Conservation (phyloP, 345 rosid genomes). For the Lenwebbia sp. region DNA sequence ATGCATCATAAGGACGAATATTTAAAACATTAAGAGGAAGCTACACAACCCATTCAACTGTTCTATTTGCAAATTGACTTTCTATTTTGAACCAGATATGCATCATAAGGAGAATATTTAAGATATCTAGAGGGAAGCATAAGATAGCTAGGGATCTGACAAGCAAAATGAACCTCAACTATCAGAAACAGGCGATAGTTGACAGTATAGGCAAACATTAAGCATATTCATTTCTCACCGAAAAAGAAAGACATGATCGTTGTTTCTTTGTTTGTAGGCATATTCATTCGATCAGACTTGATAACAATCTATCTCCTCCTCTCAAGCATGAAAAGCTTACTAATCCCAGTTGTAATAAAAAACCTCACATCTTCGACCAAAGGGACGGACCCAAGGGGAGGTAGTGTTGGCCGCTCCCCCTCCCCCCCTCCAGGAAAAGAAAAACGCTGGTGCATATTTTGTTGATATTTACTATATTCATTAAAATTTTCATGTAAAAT, state of each 20-base stretch:
- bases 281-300: background rate
- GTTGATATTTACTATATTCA: background rate
- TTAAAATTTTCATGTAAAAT: background rate
- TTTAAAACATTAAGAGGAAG: background rate
- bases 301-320: background rate
- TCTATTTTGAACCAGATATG: background rate
- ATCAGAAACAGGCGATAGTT: background rate
- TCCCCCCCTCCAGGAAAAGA: background rate
- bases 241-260: background rate
- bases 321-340: background rate
- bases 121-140: background rate
- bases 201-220: background rate
- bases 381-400: background rate
- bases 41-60: background rate
- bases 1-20: background rate
- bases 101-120: background rate
- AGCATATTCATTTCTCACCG: background rate
- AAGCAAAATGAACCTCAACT: background rate
- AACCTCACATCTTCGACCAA: background rate
- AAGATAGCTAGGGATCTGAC: background rate
- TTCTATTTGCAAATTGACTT: background rate
- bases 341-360: background rate
- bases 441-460: background rate
- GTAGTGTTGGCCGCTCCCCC: background rate
- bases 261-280: background rate